phyloP scores from a whole-genome alignment of 2,329 filamentous ascomycete genomes.

The Laburnicola sp. region DNA sequence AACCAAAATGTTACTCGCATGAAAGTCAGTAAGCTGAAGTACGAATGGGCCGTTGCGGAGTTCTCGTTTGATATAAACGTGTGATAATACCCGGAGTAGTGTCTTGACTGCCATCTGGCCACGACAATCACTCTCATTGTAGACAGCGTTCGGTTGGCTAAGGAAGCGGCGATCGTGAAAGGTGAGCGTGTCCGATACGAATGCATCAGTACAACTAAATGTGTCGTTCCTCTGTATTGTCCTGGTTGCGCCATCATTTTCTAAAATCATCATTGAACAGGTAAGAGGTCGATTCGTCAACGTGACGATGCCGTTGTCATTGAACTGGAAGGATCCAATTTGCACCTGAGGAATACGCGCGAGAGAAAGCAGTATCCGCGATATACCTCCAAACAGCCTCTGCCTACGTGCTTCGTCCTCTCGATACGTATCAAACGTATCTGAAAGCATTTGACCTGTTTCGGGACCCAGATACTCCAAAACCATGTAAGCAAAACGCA shows the following conservation, averaged over 20 bases:
- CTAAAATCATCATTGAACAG: constrained; percentile 29
- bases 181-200: constrained; percentile 25
- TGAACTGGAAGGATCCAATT: constrained; percentile 27
- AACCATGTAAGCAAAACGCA: no score
- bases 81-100: constrained; percentile 30
- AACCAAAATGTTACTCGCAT: constrained; percentile 44
- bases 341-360: constrained; percentile 20
- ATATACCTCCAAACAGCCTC: constrained; percentile 3
- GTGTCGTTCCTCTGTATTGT: constrained; percentile 35
- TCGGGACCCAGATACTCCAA: constrained; percentile 1
- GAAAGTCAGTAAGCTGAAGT: constrained; percentile 38
- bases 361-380: constrained; percentile 25
- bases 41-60: constrained; percentile 35
- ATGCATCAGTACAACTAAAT: constrained; percentile 26
- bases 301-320: constrained; percentile 38
- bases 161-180: constrained; percentile 33
- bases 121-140: constrained; percentile 25
- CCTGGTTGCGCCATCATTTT: constrained; percentile 40
- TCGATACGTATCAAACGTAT: neutral
- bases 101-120: constrained; percentile 29
- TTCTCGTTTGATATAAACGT: constrained; percentile 28
- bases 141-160: constrained; percentile 25
- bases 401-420: constrained; percentile 1
- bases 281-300: constrained; percentile 40
- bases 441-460: constrained; percentile 4